A percentile compares a stretch with the other conserved stretches of the same genome.
phyloP scores from a whole-genome alignment of 805 yeast genomes.

The Ascoidea rubescens region DNA sequence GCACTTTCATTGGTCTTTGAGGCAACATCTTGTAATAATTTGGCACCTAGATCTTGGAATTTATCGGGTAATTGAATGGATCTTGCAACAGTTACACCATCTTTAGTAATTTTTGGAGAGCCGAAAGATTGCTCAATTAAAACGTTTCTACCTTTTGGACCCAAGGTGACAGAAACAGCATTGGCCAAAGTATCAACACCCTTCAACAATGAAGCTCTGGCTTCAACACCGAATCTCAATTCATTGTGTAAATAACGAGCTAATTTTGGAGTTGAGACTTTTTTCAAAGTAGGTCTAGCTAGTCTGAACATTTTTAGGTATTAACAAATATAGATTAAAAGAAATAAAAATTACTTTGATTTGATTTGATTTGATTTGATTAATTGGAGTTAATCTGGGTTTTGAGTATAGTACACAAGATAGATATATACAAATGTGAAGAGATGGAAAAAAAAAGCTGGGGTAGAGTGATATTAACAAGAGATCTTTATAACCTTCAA shows the following conservation, averaged over 20 bases:
- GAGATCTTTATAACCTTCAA: too few species aligned
- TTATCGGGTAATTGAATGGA: constrained; percentile 73
- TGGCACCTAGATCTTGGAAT: constrained; percentile 94
- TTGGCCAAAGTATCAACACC: constrained; percentile 94
- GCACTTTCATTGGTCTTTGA: constrained; percentile 94
- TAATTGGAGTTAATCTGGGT: too few species aligned
- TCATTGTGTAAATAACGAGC: constrained; percentile 56
- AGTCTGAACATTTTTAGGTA: background rate
- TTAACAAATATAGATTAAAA: too few species aligned
- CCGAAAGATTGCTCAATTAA: constrained; percentile 94
- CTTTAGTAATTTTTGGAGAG: constrained; percentile 96
- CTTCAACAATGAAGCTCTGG: constrained; percentile 82
- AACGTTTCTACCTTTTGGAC: constrained; percentile 97
- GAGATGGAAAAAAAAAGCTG: too few species aligned
- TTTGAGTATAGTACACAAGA: too few species aligned
- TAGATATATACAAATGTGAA: too few species aligned
- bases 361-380: too few species aligned
- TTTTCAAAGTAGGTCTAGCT: background rate
- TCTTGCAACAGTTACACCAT: constrained; percentile 94
- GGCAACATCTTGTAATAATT: constrained; percentile 90
- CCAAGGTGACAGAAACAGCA: constrained; percentile 92
- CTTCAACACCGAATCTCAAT: constrained; percentile 92
- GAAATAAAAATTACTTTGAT: too few species aligned
- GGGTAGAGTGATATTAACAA: too few species aligned
- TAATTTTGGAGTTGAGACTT: background rate